Base-by-base conservation (phyloP, 179 eudicot species). In the Monotropa hypopitys region DNA sequence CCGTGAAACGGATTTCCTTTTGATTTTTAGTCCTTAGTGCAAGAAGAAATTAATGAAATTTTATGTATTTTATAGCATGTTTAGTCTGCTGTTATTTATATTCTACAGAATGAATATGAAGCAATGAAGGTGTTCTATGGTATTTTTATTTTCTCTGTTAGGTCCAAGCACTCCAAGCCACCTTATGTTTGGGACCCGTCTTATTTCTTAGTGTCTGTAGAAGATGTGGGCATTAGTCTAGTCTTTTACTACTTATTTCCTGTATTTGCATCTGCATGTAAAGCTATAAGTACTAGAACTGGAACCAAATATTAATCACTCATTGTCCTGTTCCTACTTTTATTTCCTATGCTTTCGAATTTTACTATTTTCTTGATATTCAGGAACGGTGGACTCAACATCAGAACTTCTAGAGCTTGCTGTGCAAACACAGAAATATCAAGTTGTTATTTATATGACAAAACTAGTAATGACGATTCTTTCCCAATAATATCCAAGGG, bases 311-410 rank as follows among this genome's bases (percentile, higher is more conserved):
- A 33, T 43, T 57, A 23, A 6, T 7, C 18, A 2, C 16, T 33
- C 21, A 26, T 30, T 4, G 8, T 45, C 16, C 33, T 33, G 62
- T 63, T 46, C 70, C 7, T 63, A 2, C 49, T 62, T 46, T 11
- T 54, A 30, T 46, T 62, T 63, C 12, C 50, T 32, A 2, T 23
- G 21, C 3, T 9, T 26, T 10, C 30, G 18, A 45, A 45, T 51
- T 15, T 79, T 21, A 12, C 70, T 21, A 23, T 43, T 35, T 13
- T 26, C 20, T 43, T 12, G 8, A 23, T 38, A 28, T 75, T 26
- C 70, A 86, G 89, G 75, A 77, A 77, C 47, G 82, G 74, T 82
- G 80, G 79, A 66, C 65, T 76, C 56, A 35, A 40, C 50, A 33
- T 75, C 50, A 74, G 77, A 53, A 33, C 80, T 35, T 71, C 80